Base-by-base conservation (phyloP, 1,139 yeast genomes). In the Suhomyces chickasaworum region DNA sequence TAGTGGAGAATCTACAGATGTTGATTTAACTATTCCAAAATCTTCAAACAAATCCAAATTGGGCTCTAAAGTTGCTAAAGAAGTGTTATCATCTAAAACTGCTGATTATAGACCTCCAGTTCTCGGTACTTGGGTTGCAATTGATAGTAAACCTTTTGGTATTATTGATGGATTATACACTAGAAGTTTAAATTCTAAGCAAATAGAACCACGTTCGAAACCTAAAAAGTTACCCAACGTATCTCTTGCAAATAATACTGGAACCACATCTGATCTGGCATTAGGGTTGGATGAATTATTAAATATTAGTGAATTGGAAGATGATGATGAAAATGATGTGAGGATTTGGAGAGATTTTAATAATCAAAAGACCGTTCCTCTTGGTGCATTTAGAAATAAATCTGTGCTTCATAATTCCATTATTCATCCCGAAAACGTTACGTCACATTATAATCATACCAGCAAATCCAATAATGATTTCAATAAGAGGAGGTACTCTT, bases 91-190 rank as follows among this genome's bases (percentile, higher is more conserved):
- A 7, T 85, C 95, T 1, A 86, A 90, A 43, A 84, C 86, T 7
- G 84, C 88, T 23, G 91, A 91, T 47, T 83, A 91, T 51, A 73
- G 96, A 45, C 97, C 98, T 2, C 99, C 99, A 1, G 80, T 89
- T 21, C 72, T 93, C 48, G 98, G 97, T 0, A 86, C 96, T 1
- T 93, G 98, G 96, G 82, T 85, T 12, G 87, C 96, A 22, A 63
- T 78, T 4, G 88, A 84, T 49, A 79, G 80, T 43, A 84, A 89
- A 56, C 97, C 97, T 0, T 89, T 87, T 66, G 95, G 97, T 22
- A 89, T 93, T 49, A 91, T 93, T 57, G 98, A 93, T 63, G 98
- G 99, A 5, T 75, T 89, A 29, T 84, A 96, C 1, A 93, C 98
- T 0, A 75, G 97, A 47, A 84, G 95, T 2, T 72, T 90, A 47